These are phyloP conservation scores for Paramecium bursaria DNA, from an alignment of 73 alveolate genomes.

Conservation along the genomic window DNA sequence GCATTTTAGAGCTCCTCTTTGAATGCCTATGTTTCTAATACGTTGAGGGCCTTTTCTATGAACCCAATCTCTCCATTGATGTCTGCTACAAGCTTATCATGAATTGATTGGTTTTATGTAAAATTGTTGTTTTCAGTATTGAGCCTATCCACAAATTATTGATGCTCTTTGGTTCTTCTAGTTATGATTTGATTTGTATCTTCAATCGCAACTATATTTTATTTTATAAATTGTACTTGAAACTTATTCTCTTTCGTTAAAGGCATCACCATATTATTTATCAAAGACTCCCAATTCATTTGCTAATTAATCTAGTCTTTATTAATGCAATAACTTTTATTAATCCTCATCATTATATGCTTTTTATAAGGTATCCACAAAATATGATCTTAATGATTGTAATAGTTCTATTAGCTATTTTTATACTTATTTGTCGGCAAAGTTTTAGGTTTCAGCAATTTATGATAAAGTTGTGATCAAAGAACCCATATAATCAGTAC, in stretches of 20 bases:
- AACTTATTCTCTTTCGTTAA: constrained; percentile 46
- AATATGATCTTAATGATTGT: constrained; percentile 36
- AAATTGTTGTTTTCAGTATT: constrained; percentile 56
- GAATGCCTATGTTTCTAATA: constrained; percentile 31
- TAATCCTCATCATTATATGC: constrained; percentile 57
- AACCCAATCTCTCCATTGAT: constrained; percentile 52
- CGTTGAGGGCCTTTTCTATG: constrained; percentile 33
- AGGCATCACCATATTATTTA: constrained; percentile 53
- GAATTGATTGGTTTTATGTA: constrained; percentile 21
- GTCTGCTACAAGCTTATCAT: constrained; percentile 49
- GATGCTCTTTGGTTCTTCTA: constrained; percentile 22
- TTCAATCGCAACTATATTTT: constrained; percentile 10
- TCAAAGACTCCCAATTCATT: constrained; percentile 30
- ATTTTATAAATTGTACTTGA: background rate
- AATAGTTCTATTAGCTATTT: constrained; percentile 42
- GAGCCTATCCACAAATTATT: constrained; percentile 17
- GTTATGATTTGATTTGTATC: constrained; percentile 23
- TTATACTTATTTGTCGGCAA: constrained; percentile 47
- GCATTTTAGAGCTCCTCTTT: constrained; percentile 43
- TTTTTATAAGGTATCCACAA: constrained; percentile 39
- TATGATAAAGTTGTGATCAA: background rate
- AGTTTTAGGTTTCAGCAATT: constrained; percentile 21
- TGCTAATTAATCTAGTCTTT: constrained; percentile 22
- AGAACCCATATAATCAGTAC: constrained; percentile 49
- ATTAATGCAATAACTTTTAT: constrained; percentile 33